Evolutionary conservation across 225 moss, liverwort and hornwort genomes (phyloP).

Genomic region (Polytrichum formosum): DNA sequence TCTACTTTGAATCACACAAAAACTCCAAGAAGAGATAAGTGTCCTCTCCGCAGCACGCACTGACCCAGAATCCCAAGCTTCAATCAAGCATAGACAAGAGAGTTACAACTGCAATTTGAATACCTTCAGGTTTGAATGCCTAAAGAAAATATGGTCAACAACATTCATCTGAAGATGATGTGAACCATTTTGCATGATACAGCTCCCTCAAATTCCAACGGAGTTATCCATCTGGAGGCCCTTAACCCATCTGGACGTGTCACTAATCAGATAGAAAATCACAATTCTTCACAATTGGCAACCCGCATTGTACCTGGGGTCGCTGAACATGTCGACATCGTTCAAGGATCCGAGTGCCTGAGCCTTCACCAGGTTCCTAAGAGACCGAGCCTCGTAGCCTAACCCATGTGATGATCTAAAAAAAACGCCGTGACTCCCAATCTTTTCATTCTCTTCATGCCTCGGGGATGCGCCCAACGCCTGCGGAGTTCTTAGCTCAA

Average conservation of each 20-base stretch:
- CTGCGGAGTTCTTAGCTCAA: constrained; percentile 46
- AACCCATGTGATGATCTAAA: neutral
- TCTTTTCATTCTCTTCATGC: constrained; percentile 29
- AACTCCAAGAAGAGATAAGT: too few species aligned
- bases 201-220: neutral
- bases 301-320: constrained; percentile 28
- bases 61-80: too few species aligned
- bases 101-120: too few species aligned
- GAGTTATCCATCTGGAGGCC: neutral
- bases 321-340: constrained; percentile 40
- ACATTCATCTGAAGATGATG: neutral
- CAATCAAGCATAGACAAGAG: too few species aligned
- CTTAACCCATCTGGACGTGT: too few species aligned
- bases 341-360: constrained; percentile 32
- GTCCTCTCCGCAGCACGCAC: too few species aligned
- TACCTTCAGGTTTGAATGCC: neutral
- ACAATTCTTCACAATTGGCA: neutral
- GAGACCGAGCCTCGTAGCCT: neutral
- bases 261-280: neutral
- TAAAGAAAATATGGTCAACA: neutral
- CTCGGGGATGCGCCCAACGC: constrained; percentile 38
- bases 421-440: neutral
- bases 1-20: too few species aligned
- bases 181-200: neutral
- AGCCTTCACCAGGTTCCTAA: constrained; percentile 3